phyloP scores from a whole-genome alignment of 768 basidiomycete species.

The Suillus paluster region DNA sequence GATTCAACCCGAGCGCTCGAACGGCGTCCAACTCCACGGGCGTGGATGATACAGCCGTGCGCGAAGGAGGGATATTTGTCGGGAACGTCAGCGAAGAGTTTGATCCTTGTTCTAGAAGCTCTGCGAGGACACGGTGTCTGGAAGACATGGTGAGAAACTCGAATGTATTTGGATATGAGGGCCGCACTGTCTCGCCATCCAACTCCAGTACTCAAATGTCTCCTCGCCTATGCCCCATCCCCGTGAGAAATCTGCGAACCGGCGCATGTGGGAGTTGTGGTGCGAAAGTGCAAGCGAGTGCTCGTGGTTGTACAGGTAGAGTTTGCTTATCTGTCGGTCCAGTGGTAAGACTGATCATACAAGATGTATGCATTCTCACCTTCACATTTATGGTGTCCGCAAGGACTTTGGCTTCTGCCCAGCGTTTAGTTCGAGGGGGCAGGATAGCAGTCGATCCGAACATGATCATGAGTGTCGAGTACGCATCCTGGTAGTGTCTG shows the following conservation, averaged over 20 bases:
- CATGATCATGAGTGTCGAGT: conserved; percentile 82
- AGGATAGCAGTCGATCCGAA: conserved; percentile 86
- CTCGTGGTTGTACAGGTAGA: conserved; percentile 92
- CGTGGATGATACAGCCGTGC: conserved; percentile 28
- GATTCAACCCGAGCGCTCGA: conserved; percentile 73
- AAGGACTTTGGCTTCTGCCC: conserved; percentile 98
- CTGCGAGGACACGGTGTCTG: conserved; percentile 89
- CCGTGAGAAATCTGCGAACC: conserved; percentile 84
- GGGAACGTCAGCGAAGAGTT: conserved; percentile 67
- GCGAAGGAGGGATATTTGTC: conserved; percentile 49
- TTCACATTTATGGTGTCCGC: conserved; percentile 94
- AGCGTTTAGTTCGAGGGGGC: conserved; percentile 92
- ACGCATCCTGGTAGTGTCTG: conserved; percentile 95
- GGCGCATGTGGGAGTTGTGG: conserved; percentile 83
- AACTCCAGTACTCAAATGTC: conserved; percentile 97
- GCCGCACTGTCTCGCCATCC: conserved; percentile 89
- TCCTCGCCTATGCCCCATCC: conserved; percentile 97
- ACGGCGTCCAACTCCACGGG: conserved; percentile 59
- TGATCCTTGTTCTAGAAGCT: conserved; percentile 85
- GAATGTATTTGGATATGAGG: not conserved
- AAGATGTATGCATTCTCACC: conserved; percentile 44
- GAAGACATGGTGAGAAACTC: not conserved
- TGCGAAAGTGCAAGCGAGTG: conserved; percentile 79
- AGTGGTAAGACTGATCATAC: not conserved
- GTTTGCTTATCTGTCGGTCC: conserved; percentile 72